Evolutionary conservation across 2,329 filamentous ascomycete genomes (phyloP), one percentile per base, ranked within the genome.

Genomic region (Xylariaceae sp.): DNA sequence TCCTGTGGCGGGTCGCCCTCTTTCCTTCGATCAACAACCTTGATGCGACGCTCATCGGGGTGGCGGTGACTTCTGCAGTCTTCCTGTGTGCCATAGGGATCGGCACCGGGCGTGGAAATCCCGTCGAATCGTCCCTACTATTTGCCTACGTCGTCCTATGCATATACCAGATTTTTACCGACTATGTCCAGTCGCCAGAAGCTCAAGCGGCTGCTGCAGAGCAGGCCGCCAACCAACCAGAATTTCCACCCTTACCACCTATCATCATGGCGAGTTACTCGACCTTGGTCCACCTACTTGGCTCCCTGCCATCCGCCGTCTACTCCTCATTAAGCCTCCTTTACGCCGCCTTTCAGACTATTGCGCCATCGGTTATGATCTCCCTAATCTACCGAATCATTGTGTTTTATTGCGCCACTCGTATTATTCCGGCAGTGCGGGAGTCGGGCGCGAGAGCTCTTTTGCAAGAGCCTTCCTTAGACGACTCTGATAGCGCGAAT

Each of bases 221-320:
- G 57, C 73, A 79, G 48, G 74, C 77, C 29, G 71, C 76, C 2
- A 70, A 83, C 14, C 89, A 96, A 57, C 87, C 90, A n/a, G 93
- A 96, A 21, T 95, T 98, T 59, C 95, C 95, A 40, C 95, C 95
- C n/a, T 81, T 99, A 43, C 95, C 95, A 14, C 95, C 95, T 0
- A 92, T 98, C 62, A 93, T 99, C 73, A 98, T 98, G 93, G 95
- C 93, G 4, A 97, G 93, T 6, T 98, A 97, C 75, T 93, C 92
- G 21, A 97, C 93, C 0, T 79, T 98, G 43, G 80, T 97, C 45
- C 90, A 96, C 65, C 84, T 93, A 45, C 79, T 98, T 40, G 89
- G 90, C 53, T 89, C 88, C 3, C 80, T 96, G n/a, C 93, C 91
- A 2, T 88, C 84, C 2, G 92, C 90, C 23, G 86, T 96, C 3